Evolutionary conservation across 768 basidiomycete species (phyloP), one percentile per base, ranked within the genome.

Genomic region (Mycena alexandri): DNA sequence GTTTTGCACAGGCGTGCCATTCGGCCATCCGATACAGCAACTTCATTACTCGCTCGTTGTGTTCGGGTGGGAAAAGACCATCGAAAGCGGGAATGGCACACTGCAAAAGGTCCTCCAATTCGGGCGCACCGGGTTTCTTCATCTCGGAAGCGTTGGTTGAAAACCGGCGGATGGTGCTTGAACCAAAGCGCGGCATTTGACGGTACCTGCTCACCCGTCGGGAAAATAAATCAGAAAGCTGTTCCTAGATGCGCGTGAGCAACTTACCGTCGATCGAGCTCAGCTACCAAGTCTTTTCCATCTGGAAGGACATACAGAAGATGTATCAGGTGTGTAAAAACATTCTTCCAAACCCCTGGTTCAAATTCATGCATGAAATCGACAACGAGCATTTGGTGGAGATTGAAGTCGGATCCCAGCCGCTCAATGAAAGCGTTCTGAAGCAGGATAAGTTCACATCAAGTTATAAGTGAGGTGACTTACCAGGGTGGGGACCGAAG

Each of bases 291-390:
- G 36, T 65, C 44, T 33, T 41, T n/a, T 6, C 72, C 71, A 33
- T 70, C 46, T 0, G 62, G 67, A 19, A 34, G 60, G 0, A 71
- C 62, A 67, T 79, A 47, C 14, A 83, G 53, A 11, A 82, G 74
- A 0, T 74, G 75, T 10, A 82, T 74, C 0, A 83, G 74, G 48
- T 83, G 82, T 0, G 61, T 75, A 8, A 82, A 70, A 0, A 81
- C 46, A 0, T 72, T 68, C 48, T 80, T 83, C 78, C 79, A 83
- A 0, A 80, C 75, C 0, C 82, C 79, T 0, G 81, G 70, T 48
- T 82, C 79, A 61, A 81, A 66, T 61, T 82, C 80, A 58, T 83
- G 82, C 71, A 83, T 71, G 2, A 81, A 60, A 54, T 83, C 81
- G 9, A 77, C 73, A 0, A 78, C 75, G 0, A 80, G 61, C 44